phyloP scores from a whole-genome alignment of 768 basidiomycete species.

The Pleurotus ostreatus region DNA sequence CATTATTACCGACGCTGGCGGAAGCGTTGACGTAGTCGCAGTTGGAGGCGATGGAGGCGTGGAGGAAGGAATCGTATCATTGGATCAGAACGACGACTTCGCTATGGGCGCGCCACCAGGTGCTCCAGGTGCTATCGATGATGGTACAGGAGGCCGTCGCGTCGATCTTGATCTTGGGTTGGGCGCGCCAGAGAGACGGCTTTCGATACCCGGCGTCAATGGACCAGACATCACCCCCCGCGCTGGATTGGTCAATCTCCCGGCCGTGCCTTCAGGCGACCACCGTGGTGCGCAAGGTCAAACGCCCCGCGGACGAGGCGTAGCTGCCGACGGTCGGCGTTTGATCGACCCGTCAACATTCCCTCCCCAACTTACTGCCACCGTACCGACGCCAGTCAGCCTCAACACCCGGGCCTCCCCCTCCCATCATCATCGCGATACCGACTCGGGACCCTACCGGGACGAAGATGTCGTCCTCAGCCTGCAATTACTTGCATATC shows the following conservation, averaged over 20 bases:
- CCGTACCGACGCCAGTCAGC: slow-evolving; percentile 19
- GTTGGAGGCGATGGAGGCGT: slow-evolving; percentile 41
- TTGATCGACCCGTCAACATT: background rate
- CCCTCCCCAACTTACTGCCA: background rate
- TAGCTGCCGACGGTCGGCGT: background rate
- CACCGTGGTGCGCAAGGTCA: background rate
- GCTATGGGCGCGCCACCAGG: slow-evolving; percentile 90
- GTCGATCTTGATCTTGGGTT: slow-evolving; percentile 13
- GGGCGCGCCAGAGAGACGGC: slow-evolving; percentile 15
- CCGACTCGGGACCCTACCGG: slow-evolving; percentile 65
- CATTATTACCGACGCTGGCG: slow-evolving; percentile 37
- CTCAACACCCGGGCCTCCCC: slow-evolving; percentile 17
- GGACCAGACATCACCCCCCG: slow-evolving; percentile 62
- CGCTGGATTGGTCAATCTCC: slow-evolving; percentile 55
- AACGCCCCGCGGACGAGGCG: background rate
- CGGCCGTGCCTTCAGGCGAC: slow-evolving; percentile 19
- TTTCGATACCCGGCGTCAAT: slow-evolving; percentile 25
- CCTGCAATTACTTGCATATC: slow-evolving; percentile 90
- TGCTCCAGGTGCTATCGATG: slow-evolving; percentile 66
- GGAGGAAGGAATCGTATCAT: slow-evolving; percentile 71
- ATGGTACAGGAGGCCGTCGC: slow-evolving; percentile 21
- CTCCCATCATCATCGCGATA: slow-evolving; percentile 24
- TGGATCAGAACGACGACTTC: slow-evolving; percentile 84
- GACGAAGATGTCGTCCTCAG: slow-evolving; percentile 93
- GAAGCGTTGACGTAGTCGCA: slow-evolving; percentile 16